These are phyloP conservation scores for Cyamopsis tetragonoloba DNA, from an alignment of 306 rosid genomes.

Conservation along the genomic window DNA sequence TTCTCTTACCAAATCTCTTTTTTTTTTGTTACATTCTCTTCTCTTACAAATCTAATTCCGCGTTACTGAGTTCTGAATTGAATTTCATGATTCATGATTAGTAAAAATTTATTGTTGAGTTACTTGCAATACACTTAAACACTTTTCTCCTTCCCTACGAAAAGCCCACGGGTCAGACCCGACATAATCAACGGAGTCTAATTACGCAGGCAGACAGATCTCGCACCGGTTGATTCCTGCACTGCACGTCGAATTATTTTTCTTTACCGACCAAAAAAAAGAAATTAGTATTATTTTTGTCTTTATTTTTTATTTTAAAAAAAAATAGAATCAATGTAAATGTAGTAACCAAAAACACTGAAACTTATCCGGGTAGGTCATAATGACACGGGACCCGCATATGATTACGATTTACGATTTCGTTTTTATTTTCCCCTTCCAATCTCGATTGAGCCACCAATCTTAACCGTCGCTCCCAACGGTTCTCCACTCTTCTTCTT, in stretches of 20 bases:
- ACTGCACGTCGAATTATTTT: neutral
- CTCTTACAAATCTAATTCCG: no score
- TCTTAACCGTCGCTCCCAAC: slow-evolving; percentile 41
- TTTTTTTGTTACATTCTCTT: no score
- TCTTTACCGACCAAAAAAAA: no score
- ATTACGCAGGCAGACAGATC: neutral
- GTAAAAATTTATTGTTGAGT: no score
- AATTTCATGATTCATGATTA: neutral
- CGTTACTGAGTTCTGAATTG: neutral
- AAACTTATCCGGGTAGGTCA: neutral
- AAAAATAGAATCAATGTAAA: neutral
- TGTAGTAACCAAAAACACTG: neutral
- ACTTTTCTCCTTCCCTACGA: neutral
- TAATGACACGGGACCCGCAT: slow-evolving; percentile 25
- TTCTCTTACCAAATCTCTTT: no score
- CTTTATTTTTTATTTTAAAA: no score
- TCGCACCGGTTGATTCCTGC: neutral
- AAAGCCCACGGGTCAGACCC: neutral
- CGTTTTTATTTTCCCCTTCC: neutral
- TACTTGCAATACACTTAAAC: neutral
- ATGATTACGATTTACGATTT: neutral
- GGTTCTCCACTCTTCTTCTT: neutral
- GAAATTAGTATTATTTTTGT: no score
- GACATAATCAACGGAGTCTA: neutral
- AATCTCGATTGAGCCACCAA: neutral